Percentiles rank a stretch among this genome's conserved stretches.
Conservation (phyloP, 768 basidiomycete genomes). For the Myochromella boudieri region DNA sequence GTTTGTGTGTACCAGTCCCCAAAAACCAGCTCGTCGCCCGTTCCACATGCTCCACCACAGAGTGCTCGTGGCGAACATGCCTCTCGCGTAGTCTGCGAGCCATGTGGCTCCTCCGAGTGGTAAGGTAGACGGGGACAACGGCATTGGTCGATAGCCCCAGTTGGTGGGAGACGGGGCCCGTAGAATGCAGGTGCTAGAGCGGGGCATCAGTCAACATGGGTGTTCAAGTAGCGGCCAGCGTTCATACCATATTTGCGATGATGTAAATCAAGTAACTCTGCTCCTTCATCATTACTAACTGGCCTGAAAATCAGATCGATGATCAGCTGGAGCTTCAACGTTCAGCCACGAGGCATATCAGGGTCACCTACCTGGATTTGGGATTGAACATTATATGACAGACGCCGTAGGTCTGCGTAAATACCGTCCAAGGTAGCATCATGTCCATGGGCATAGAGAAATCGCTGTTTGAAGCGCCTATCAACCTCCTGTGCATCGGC, state of each 20-base stretch:
- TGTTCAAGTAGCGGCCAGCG: no score
- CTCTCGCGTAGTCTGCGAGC: neutral
- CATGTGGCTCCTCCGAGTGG: neutral
- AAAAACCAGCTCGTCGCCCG: no score
- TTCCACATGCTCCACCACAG: neutral
- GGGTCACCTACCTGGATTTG: no score
- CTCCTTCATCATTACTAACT: neutral
- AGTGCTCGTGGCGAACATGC: neutral
- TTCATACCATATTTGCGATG: no score
- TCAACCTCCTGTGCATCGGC: slow-evolving; percentile 31
- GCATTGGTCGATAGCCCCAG: no score
- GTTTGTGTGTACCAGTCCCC: no score
- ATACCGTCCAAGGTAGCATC: slow-evolving; percentile 11
- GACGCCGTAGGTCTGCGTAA: neutral
- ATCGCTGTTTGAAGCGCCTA: slow-evolving; percentile 17
- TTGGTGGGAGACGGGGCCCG: no score
- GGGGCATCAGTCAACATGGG: no score
- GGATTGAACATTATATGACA: no score
- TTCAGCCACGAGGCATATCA: no score
- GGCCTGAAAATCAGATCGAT: neutral
- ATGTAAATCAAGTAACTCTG: neutral
- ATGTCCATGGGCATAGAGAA: slow-evolving; percentile 24
- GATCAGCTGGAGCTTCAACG: neutral
- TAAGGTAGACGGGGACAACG: no score
- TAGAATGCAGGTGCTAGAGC: slow-evolving; percentile 1